Conservation (phyloP, 495 filamentous ascomycete genomes). For the Tuber magnatum region DNA sequence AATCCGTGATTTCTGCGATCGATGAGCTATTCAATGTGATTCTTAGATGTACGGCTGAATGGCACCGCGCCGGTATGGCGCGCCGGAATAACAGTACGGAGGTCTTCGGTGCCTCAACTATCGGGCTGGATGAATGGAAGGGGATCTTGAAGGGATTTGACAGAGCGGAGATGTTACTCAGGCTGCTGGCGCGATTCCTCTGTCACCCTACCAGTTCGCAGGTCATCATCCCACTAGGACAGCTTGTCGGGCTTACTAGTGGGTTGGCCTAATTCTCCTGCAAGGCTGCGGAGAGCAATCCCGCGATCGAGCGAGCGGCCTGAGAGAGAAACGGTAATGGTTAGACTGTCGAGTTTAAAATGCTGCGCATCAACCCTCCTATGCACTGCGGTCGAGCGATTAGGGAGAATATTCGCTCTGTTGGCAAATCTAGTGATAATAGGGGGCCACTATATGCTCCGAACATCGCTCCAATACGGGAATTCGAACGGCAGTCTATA, state of each 20-base stretch:
- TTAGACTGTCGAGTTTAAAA: conserved; percentile 23
- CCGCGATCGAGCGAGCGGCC: conserved; percentile 20
- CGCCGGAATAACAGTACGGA: conserved; percentile 11
- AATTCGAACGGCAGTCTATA: conserved; percentile 25
- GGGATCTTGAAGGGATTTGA: conserved; percentile 23
- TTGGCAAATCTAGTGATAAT: conserved; percentile 26
- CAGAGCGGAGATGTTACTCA: conserved; percentile 15
- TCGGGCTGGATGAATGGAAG: conserved; percentile 21
- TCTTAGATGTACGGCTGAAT: conserved; percentile 26
- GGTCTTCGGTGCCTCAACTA: conserved; percentile 10
- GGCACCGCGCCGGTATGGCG: conserved; percentile 8
- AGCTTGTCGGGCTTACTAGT: conserved; percentile 26
- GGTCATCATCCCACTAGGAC: conserved; percentile 28
- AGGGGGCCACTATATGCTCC: conserved; percentile 19
- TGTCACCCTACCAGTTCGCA: conserved; percentile 28
- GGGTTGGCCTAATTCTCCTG: conserved; percentile 26
- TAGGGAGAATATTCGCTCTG: conserved; percentile 24
- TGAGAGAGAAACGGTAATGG: conserved; percentile 28
- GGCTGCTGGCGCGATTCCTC: conserved; percentile 32
- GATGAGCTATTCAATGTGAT: conserved; percentile 25
- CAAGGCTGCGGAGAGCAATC: conserved; percentile 19
- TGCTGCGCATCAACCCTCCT: conserved; percentile 20
- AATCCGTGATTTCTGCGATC: conserved; percentile 13
- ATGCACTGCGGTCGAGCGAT: conserved; percentile 17
- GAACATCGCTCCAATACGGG: conserved; percentile 17